Evolutionary conservation across 331 rosid genomes (phyloP), one percentile per base, ranked within the genome.

Genomic region (Malus hybrid): DNA sequence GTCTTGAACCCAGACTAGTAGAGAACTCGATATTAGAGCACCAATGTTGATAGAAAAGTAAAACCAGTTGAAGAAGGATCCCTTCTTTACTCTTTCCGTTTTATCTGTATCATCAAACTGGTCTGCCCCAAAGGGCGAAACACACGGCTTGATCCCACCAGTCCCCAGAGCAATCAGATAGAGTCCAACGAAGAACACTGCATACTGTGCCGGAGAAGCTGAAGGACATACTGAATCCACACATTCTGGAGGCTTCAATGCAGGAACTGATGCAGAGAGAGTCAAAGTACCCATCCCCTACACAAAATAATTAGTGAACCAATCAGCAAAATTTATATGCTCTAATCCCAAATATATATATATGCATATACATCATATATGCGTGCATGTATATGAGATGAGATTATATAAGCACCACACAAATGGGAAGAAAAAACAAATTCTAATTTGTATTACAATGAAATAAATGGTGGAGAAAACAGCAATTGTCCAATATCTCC

Each of bases 251-350:
- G 97, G 99, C 84, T 81, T 88, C 77, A 95, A 72, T 26, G 75
- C 86, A 42, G 97, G 87, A 84, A 89, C 76, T 36, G 97, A 80
- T 65, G 99, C 99, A 19, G 99, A 89, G 76, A 95, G 90, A 73
- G 97, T 87, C 96, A 95, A 83, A 55, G 91, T 92, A 75, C 99
- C 83, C 97, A 95, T 95, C 61, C 99, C 99, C 99, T 95, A 91
- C 34, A 80, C 30, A 78, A 79, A 77, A 50, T 48, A 66, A 75
- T 33, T 20, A 70, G 48, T 14, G 11, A 32, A 68, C 20, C 19
- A 61, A 61, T 20, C n/a, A 39, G 61, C 7, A 73, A 26, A 39
- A 52, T 6, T 52, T 52, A 16, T 52, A 15, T 16, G 55, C 56
- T 50, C n/a, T 50, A 50, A 50, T 6, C 56, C 56, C 56, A 50